Conservation (phyloP, 1,284 basidiomycete genomes). For the Microbotryum silenes-acaulis region DNA sequence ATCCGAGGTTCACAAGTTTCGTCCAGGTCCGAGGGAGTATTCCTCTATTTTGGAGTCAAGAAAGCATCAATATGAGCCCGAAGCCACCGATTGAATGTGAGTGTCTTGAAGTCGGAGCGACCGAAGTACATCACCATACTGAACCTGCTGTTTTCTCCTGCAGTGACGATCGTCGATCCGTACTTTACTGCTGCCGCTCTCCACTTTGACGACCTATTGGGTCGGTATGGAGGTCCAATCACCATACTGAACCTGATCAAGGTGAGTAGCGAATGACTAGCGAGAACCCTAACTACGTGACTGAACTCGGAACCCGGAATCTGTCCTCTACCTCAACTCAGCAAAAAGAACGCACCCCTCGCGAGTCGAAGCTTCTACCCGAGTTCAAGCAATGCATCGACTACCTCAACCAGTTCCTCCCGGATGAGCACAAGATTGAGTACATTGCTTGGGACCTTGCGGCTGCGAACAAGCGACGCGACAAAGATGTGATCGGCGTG, state of each 20-base stretch:
- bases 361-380: conserved; percentile 86
- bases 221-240: conserved; percentile 81
- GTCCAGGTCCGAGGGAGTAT: conserved; percentile 84
- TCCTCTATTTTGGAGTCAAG: conserved; percentile 43
- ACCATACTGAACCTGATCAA: conserved; percentile 97
- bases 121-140: too few relatives aligned
- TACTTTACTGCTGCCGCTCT: conserved; percentile 87
- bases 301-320: not conserved
- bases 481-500: conserved; percentile 91
- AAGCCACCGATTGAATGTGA: conserved; percentile 90
- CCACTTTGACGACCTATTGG: conserved; percentile 89
- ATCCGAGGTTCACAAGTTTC: conserved; percentile 82
- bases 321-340: conserved; percentile 41
- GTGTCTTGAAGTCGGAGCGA: conserved; percentile 33
- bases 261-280: conserved; percentile 46
- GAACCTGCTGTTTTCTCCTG: not conserved
- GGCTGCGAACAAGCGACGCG: conserved; percentile 36
- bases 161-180: conserved; percentile 89
- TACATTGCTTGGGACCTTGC: conserved; percentile 92
- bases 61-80: conserved; percentile 61
- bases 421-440: conserved; percentile 72
- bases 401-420: conserved; percentile 94
- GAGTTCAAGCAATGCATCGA: conserved; percentile 88
- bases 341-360: conserved; percentile 52
- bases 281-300: not conserved